Evolutionary conservation across 164 flowering plant genomes (phyloP).

Genomic region (Macadamia tetraphylla): DNA sequence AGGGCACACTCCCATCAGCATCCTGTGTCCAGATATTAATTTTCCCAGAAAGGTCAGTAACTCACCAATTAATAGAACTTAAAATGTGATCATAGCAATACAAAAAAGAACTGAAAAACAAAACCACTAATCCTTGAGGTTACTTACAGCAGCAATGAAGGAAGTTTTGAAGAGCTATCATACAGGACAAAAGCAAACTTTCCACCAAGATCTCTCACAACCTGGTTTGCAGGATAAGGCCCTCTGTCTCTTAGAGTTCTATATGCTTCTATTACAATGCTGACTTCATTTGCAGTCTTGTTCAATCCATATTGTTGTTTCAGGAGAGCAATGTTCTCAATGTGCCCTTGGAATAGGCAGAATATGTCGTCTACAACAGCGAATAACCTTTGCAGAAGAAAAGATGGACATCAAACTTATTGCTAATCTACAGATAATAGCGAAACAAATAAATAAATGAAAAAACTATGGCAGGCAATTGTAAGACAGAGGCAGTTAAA

Average conservation of each 20-base stretch:
- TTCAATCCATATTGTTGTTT: conserved; percentile 89
- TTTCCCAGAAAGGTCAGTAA: not conserved
- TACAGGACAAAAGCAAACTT: conserved; percentile 74
- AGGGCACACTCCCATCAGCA: conserved; percentile 85
- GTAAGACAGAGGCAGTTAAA: too few relatives aligned
- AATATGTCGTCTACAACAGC: conserved; percentile 87
- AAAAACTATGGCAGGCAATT: too few relatives aligned
- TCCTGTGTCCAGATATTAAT: conserved; percentile 42
- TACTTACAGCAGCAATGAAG: conserved; percentile 70
- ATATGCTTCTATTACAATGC: conserved; percentile 86
- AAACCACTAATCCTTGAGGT: not conserved
- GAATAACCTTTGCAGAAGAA: conserved; percentile 48
- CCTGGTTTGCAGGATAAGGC: conserved; percentile 93
- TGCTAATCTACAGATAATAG: not conserved
- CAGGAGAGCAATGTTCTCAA: conserved; percentile 72
- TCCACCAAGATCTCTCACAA: conserved; percentile 79
- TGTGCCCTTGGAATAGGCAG: conserved; percentile 93
- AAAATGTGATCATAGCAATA: not conserved
- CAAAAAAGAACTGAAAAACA: conserved; percentile 3
- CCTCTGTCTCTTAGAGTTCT: conserved; percentile 93
- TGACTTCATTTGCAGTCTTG: conserved; percentile 84
- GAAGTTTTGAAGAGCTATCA: conserved; percentile 53
- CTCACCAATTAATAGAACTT: not conserved
- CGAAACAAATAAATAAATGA: too few relatives aligned
- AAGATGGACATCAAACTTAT: not conserved